Conservation (phyloP, 1,139 yeast species). For the Pichia sp. region DNA sequence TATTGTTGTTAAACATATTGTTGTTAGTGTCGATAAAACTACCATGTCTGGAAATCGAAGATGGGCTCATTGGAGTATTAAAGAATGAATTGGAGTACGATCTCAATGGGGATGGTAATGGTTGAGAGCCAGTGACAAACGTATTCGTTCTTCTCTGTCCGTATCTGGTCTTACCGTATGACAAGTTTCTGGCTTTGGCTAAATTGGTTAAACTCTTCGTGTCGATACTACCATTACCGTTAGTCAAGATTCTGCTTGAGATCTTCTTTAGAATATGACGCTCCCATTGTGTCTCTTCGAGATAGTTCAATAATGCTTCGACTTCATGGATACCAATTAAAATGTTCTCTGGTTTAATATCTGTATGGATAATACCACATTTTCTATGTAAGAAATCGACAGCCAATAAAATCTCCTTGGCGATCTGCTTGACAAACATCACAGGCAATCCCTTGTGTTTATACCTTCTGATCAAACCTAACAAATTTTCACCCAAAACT, state of each 20-base stretch:
- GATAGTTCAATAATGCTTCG: conserved; percentile 58
- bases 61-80: conserved; percentile 22
- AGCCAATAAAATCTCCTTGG: conserved; percentile 73
- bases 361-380: conserved; percentile 92
- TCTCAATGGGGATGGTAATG: conserved; percentile 40
- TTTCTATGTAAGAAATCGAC: conserved; percentile 78
- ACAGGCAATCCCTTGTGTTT: conserved; percentile 73
- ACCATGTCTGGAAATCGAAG: neutral
- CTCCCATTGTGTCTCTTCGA: conserved; percentile 50
- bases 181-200: conserved; percentile 15
- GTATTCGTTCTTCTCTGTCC: conserved; percentile 61
- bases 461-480: conserved; percentile 67
- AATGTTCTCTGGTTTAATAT: conserved; percentile 88
- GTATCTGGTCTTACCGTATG: conserved; percentile 30
- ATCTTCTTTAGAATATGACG: conserved; percentile 30
- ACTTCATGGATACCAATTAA: conserved; percentile 77
- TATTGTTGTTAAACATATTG: neutral
- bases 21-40: neutral
- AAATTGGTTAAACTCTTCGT: conserved; percentile 17
- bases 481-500: conserved; percentile 77
- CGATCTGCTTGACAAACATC: conserved; percentile 73
- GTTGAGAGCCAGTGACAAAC: conserved; percentile 62
- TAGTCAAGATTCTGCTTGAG: conserved; percentile 24
- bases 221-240: conserved; percentile 18
- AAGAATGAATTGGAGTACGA: conserved; percentile 31